Evolutionary conservation across 2,329 filamentous ascomycete genomes (phyloP).

Genomic region (Beauveria medogensis): DNA sequence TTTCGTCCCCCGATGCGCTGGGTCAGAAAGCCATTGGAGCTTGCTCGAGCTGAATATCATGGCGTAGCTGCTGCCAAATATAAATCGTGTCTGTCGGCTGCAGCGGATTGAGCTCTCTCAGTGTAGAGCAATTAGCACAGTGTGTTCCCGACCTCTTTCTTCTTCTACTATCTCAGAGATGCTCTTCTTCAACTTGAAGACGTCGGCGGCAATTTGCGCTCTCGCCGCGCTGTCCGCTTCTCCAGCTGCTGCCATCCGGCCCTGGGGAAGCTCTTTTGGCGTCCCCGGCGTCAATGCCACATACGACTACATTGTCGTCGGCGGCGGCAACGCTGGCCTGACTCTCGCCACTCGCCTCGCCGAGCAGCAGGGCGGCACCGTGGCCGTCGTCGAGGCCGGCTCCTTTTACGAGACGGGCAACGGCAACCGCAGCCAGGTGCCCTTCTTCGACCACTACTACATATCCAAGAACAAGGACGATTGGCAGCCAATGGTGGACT

Average conservation of each 20-base stretch:
- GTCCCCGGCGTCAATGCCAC: conserved; percentile 14
- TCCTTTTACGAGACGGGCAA: conserved; percentile 20
- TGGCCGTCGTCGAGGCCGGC: conserved; percentile 27
- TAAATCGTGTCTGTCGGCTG: neutral
- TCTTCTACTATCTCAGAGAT: neutral
- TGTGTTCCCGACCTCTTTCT: neutral
- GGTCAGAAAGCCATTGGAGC: neutral
- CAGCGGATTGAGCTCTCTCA: too few species aligned
- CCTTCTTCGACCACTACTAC: neutral
- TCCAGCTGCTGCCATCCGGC: neutral
- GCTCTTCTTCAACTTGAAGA: neutral
- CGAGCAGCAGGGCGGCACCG: conserved; percentile 12
- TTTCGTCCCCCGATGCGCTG: too few species aligned
- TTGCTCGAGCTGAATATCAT: neutral
- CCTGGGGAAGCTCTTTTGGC: conserved; percentile 12
- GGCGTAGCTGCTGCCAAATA: neutral
- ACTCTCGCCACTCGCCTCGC: conserved; percentile 22
- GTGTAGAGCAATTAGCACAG: neutral
- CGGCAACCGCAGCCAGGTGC: conserved; percentile 15
- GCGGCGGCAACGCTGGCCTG: conserved; percentile 25
- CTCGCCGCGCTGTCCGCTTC: neutral
- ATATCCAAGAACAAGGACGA: too few species aligned
- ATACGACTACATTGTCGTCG: conserved; percentile 20
- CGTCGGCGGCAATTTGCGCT: neutral
- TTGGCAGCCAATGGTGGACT: too few species aligned